Evolutionary conservation across 163 green algal species (phyloP).

Genomic region (Scenedesmus sp.): DNA sequence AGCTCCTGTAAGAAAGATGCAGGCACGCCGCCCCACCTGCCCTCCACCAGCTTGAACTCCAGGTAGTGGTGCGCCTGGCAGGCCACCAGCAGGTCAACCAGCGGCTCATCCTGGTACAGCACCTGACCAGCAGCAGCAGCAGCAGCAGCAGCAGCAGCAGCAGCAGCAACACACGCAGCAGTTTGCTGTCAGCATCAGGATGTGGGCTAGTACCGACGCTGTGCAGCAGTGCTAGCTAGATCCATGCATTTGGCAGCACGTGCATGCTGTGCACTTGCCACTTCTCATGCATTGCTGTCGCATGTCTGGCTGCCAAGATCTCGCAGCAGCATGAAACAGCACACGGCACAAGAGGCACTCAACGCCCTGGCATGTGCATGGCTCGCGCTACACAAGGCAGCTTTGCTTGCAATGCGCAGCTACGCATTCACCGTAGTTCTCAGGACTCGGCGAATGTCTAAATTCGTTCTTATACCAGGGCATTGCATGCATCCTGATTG

Average conservation of each 20-base stretch:
- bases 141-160: not conserved
- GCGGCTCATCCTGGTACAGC: slow-evolving; percentile 65
- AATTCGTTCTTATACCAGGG: no score
- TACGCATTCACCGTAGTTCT: no score
- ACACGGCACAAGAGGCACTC: not conserved
- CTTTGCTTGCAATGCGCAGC: no score
- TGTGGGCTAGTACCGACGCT: not conserved
- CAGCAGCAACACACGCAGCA: not conserved
- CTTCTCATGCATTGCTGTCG: not conserved
- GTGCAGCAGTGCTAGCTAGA: no score
- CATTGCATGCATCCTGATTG: not conserved
- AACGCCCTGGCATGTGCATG: no score
- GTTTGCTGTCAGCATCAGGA: not conserved
- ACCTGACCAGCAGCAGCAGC: slow-evolving; percentile 49
- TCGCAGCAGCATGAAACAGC: no score
- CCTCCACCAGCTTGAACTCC: slow-evolving; percentile 74
- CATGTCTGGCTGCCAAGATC: not conserved
- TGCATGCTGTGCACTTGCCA: not conserved
- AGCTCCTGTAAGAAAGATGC: no score
- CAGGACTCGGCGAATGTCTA: no score
- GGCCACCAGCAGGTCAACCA: slow-evolving; percentile 68
- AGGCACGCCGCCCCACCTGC: slow-evolving; percentile 55
- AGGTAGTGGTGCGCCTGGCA: slow-evolving; percentile 67
- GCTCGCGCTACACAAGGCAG: no score
- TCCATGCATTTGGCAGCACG: not conserved